phyloP scores from a whole-genome alignment of 768 basidiomycete genomes.

The Trametes punicea region DNA sequence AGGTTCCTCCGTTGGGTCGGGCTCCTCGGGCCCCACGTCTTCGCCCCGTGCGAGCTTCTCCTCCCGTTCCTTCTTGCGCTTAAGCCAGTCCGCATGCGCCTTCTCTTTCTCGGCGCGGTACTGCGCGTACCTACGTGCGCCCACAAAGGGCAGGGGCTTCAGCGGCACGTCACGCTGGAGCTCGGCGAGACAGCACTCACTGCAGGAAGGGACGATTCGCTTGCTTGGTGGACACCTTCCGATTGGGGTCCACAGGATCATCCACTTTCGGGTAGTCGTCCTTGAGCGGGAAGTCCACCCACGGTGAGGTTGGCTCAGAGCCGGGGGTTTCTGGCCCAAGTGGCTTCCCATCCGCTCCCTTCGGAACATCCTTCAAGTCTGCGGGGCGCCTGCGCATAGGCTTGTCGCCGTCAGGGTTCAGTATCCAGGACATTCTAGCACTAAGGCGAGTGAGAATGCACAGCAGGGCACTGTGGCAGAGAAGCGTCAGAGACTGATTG shows the following conservation, averaged over 20 bases:
- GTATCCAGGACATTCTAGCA: constrained; percentile 62
- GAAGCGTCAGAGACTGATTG: constrained; percentile 8
- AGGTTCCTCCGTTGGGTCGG: constrained; percentile 64
- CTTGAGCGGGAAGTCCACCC: constrained; percentile 28
- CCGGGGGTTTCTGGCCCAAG: constrained; percentile 12
- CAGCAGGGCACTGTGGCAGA: constrained; percentile 1
- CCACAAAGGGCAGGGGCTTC: constrained; percentile 8
- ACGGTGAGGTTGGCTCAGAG: constrained; percentile 25
- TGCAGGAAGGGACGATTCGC: constrained; percentile 85
- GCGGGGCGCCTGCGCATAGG: constrained; percentile 21
- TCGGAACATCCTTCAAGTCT: constrained; percentile 18
- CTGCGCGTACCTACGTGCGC: constrained; percentile 53
- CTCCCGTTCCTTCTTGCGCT: constrained; percentile 68
- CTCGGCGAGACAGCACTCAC: constrained; percentile 41
- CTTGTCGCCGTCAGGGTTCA: constrained; percentile 37
- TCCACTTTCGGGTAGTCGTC: constrained; percentile 48
- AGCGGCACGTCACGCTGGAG: constrained; percentile 1
- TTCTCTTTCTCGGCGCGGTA: constrained; percentile 61
- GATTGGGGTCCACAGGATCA: constrained; percentile 61
- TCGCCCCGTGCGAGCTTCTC: constrained; percentile 74
- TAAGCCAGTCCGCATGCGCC: constrained; percentile 60
- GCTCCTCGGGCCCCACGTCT: constrained; percentile 66
- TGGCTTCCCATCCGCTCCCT: constrained; percentile 19
- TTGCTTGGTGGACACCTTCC: constrained; percentile 75
- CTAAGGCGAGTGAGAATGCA: not conserved